Evolutionary conservation across 768 basidiomycete species (phyloP), one percentile per base, ranked within the genome.

Genomic region (Guyanaporus albipodus): DNA sequence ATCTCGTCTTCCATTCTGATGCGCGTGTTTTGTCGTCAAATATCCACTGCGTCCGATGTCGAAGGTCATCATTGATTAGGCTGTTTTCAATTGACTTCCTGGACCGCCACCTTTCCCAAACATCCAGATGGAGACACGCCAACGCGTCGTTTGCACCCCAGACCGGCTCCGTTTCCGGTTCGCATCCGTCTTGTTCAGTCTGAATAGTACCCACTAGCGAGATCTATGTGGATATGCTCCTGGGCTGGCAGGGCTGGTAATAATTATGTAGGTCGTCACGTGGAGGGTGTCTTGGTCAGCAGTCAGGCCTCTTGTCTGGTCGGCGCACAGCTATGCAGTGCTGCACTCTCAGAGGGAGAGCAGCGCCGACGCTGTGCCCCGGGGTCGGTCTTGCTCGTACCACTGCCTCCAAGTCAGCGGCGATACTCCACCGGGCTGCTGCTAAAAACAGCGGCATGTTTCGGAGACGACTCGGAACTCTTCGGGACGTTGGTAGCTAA

Each of bases 21-120:
- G 66, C 66, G 64, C 64, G 66, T 66, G 64, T 64, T 61, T 38
- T 39, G 48, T 59, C 50, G 52, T 64, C 61, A 60, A 60, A 63
- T 62, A 36, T 44, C 48, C 40, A 60, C 62, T 65, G 49, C 61
- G 63, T 44, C 60, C 58, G 63, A 62, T 64, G 45, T 51, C 33
- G 29, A 57, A 55, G 40, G 41, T 48, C 40, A 27, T 31, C 53
- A 49, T 50, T 39, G 48, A 49, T 59, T 41, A n/a, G 33, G 23
- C 38, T 41, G 46, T 33, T 41, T 50, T 54, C 46, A 48, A 50
- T 60, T 44, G 55, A 40, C 24, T 44, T 46, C 42, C 28, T 33
- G 40, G 22, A 40, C 32, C 21, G 50, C 54, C 51, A 45, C 38
- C 2, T 26, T 49, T 11, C 38, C 38, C 36, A 52, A 19, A 29